Percentiles rank a stretch among this genome's conserved stretches.
Conservation (phyloP, 345 rosid species). For the Syzygium jambos region DNA sequence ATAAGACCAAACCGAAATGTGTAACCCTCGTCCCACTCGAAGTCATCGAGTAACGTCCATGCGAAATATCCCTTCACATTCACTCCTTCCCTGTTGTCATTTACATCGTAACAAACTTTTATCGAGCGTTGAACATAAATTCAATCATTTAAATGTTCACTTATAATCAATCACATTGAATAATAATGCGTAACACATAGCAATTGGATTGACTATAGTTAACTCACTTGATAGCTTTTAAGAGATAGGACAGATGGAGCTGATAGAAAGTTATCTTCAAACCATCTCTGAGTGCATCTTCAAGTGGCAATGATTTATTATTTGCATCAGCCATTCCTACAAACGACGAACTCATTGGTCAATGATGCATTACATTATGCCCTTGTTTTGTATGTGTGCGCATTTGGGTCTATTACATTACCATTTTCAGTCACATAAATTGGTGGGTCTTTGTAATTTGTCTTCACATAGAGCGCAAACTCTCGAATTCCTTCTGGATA, state of each 20-base stretch:
- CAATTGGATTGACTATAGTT: neutral
- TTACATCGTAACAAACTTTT: neutral
- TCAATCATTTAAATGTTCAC: neutral
- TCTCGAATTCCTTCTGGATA: conserved; percentile 40
- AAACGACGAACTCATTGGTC: neutral
- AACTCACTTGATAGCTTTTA: conserved; percentile 9
- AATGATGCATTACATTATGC: neutral
- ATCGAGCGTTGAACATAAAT: neutral
- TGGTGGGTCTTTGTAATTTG: conserved; percentile 22
- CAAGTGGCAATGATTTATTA: conserved; percentile 4
- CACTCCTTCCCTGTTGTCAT: conserved; percentile 15
- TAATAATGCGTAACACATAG: neutral
- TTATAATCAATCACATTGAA: neutral
- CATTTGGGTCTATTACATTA: neutral
- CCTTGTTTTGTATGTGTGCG: neutral
- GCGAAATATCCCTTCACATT: conserved; percentile 21
- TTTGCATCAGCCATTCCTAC: conserved; percentile 4
- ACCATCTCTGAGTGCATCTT: conserved; percentile 2
- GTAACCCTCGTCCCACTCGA: conserved; percentile 20
- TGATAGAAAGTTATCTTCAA: neutral
- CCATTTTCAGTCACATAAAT: conserved; percentile 53
- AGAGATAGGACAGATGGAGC: conserved; percentile 3
- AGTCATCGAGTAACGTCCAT: conserved; percentile 25
- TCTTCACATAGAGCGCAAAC: conserved; percentile 27
- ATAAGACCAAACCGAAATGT: conserved; percentile 16